Evolutionary conservation across 306 rosid species (phyloP).

Genomic region (Vachellia collinsii): DNA sequence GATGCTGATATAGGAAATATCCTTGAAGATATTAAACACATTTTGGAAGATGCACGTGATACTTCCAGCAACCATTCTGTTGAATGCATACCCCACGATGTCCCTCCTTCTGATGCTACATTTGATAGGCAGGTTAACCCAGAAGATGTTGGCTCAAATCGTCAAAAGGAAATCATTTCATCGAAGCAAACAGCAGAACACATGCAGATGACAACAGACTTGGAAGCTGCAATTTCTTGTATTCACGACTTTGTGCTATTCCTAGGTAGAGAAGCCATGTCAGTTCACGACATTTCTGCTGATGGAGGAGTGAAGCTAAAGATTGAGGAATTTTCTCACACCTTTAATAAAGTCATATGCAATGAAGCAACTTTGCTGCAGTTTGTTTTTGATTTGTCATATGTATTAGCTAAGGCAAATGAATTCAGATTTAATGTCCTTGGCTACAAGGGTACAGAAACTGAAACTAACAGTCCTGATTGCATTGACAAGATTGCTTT

Average conservation of each 20-base stretch:
- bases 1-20: constrained; percentile 67
- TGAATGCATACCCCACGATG: constrained; percentile 49
- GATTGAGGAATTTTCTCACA: constrained; percentile 70
- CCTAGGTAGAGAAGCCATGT: constrained; percentile 74
- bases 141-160: constrained; percentile 56
- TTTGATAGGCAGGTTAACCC: constrained; percentile 58
- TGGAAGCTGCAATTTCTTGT: constrained; percentile 77
- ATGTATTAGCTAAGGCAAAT: constrained; percentile 71
- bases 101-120: constrained; percentile 49
- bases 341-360: constrained; percentile 55
- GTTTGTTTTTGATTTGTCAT: constrained; percentile 78
- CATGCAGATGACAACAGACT: constrained; percentile 55
- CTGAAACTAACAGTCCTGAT: constrained; percentile 85
- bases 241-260: constrained; percentile 73
- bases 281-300: constrained; percentile 64
- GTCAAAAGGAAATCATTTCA: constrained; percentile 55
- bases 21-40: constrained; percentile 73
- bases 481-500: constrained; percentile 96
- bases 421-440: constrained; percentile 81
- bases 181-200: constrained; percentile 46
- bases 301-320: constrained; percentile 66
- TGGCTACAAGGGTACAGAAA: constrained; percentile 72
- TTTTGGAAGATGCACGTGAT: constrained; percentile 61
- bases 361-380: constrained; percentile 64
- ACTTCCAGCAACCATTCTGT: constrained; percentile 56